These are phyloP conservation scores for Bryum argenteum DNA, from an alignment of 225 moss, liverwort and hornwort species.

Conservation along the genomic window DNA sequence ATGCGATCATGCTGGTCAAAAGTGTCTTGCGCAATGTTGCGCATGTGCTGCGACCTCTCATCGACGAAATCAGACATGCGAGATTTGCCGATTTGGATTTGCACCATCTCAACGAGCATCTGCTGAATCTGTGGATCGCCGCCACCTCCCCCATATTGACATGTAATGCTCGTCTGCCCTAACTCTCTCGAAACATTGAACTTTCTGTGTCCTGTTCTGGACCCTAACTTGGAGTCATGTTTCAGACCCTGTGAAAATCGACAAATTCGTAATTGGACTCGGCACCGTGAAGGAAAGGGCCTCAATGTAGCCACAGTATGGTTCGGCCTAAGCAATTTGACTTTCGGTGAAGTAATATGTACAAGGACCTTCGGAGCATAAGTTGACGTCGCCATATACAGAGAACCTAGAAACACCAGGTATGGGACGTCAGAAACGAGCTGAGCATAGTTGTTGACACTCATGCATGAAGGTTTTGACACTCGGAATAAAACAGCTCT, in stretches of 20 bases:
- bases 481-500: neutral
- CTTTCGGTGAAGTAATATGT: slow-evolving; percentile 29
- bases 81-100: slow-evolving; percentile 83
- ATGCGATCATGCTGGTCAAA: slow-evolving; percentile 85
- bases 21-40: slow-evolving; percentile 83
- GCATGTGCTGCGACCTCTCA: slow-evolving; percentile 85
- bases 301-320: slow-evolving; percentile 19
- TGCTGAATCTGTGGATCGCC: slow-evolving; percentile 80
- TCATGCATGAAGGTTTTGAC: neutral
- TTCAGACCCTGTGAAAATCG: slow-evolving; percentile 40
- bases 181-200: slow-evolving; percentile 27
- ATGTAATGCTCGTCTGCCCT: slow-evolving; percentile 25
- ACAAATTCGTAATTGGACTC: slow-evolving; percentile 35
- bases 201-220: slow-evolving; percentile 37
- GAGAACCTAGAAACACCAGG: slow-evolving; percentile 20
- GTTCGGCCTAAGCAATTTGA: slow-evolving; percentile 13
- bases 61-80: slow-evolving; percentile 85
- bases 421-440: slow-evolving; percentile 5
- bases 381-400: slow-evolving; percentile 39
- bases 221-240: slow-evolving; percentile 34
- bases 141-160: slow-evolving; percentile 42
- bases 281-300: slow-evolving; percentile 21
- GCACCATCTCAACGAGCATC: slow-evolving; percentile 92
- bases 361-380: slow-evolving; percentile 36
- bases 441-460: too few species aligned